A percentile compares a stretch with the other conserved stretches of the same genome.
Evolutionary conservation across 2,329 filamentous ascomycete genomes (phyloP).

Genomic region (Ophiostoma fasciatum): DNA sequence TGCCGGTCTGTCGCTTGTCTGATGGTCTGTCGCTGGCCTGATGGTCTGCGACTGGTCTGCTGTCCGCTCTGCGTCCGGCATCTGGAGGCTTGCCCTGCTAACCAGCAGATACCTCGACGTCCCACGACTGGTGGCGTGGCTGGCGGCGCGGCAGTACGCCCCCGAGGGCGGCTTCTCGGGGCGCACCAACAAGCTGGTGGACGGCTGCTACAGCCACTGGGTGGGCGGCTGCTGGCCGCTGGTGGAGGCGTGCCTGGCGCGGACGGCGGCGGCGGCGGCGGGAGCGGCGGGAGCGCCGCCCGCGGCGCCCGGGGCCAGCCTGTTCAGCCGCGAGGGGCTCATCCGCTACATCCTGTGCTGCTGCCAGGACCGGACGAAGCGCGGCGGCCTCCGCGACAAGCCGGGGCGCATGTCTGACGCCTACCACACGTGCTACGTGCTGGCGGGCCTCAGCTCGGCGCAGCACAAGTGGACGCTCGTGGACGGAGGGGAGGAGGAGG

Average conservation of each 20-base stretch:
- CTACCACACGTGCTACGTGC: constrained; percentile 87
- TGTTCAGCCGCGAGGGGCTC: constrained; percentile 74
- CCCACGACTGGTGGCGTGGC: constrained; percentile 65
- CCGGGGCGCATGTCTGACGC: constrained; percentile 72
- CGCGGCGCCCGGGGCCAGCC: constrained; percentile 24
- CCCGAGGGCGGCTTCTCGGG: constrained; percentile 90
- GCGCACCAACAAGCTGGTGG: constrained; percentile 92
- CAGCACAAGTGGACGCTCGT: constrained; percentile 50
- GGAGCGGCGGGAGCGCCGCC: constrained; percentile 11
- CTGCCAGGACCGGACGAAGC: constrained; percentile 56
- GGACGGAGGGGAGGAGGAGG: constrained; percentile 11
- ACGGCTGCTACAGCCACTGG: constrained; percentile 98
- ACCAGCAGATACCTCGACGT: constrained; percentile 55
- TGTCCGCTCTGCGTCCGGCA: no score
- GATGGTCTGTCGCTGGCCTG: background rate
- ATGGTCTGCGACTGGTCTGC: no score
- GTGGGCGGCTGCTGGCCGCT: constrained; percentile 89
- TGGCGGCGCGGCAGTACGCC: constrained; percentile 75
- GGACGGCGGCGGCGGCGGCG: background rate
- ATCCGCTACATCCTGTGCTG: constrained; percentile 82
- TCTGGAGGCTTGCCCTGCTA: no score
- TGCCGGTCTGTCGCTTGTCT: no score
- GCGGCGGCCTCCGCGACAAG: constrained; percentile 84
- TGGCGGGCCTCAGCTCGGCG: constrained; percentile 69
- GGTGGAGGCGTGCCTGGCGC: constrained; percentile 60